Evolutionary conservation across 805 yeast genomes (phyloP), one percentile per base, ranked within the genome.

Genomic region (Teunomyces stri): DNA sequence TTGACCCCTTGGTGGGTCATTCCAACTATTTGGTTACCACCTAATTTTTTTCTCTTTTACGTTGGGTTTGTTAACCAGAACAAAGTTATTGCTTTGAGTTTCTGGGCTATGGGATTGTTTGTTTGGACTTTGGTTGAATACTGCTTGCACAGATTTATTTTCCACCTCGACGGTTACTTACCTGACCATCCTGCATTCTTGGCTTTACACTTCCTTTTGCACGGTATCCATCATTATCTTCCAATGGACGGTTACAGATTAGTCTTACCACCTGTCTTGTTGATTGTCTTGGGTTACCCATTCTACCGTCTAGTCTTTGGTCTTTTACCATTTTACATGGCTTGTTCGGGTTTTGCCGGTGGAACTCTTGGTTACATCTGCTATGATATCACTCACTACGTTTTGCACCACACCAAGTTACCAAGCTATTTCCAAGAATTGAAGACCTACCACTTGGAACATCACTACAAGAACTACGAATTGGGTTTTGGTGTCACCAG

Each of bases 401-500:
- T 88, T 61, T 72, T 94, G 62, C 99, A 94, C 65, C 99, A 94
- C 69, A 80, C 88, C 33, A 78, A 77, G 60, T 75, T 94, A 59
- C 99, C 99, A 20, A 59, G 71, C 35, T 86, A 75, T 62, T 72
- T 89, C 69, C 90, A 88, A 64, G 82, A 80, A 27, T 73, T 89
- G 61, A 94, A 94, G 69, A 88, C 87, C 43, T 85, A 89, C 64
- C 99, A 94, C 67, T 78, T 94, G 69, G 98, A 92, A 66, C 99
- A 94, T 69, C 99, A 94, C 65, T 94, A 94, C 76, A 91, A 92
- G 74, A 92, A 94, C 70, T 94, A 89, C 68, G 96, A 95, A 69
- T 72, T 91, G 57, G 99, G 98, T 1, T 94, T 91, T 58, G 99
- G 99, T 56, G 98, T 94, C 52, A 89, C 98, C 27, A 80, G 90